Percentiles rank a stretch among this genome's conserved stretches.
phyloP scores from a whole-genome alignment of 257 asterid species.

The Capsicum rhomboideum region DNA sequence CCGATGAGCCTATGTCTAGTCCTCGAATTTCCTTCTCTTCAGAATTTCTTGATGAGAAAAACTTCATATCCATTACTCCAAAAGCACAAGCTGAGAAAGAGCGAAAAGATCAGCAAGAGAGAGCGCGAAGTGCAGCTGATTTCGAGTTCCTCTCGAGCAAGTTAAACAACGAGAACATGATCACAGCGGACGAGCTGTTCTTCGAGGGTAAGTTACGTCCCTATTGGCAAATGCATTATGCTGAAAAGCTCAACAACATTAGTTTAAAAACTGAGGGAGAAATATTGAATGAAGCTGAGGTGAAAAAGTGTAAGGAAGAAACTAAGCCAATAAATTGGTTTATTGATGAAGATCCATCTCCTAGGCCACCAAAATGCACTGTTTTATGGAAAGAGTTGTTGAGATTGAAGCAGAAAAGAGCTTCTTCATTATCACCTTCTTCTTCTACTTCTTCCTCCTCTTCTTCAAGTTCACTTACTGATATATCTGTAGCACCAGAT shows the following conservation, averaged over 20 bases:
- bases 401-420: conserved; percentile 52
- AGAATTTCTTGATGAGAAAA: conserved; percentile 64
- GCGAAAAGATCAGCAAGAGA: conserved; percentile 5
- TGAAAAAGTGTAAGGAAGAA: conserved; percentile 26
- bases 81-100: conserved; percentile 20
- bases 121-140: conserved; percentile 23
- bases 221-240: conserved; percentile 45
- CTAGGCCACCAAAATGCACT: conserved; percentile 89
- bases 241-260: conserved; percentile 46
- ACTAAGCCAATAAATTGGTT: conserved; percentile 45
- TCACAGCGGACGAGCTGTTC: conserved; percentile 70
- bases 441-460: conserved; percentile 40
- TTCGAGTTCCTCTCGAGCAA: conserved; percentile 68
- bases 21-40: conserved; percentile 78
- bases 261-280: conserved; percentile 20
- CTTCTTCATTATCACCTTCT: conserved; percentile 41
- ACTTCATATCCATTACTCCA: conserved; percentile 73
- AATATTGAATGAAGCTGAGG: background rate
- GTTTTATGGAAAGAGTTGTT: conserved; percentile 77
- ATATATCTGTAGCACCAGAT: background rate
- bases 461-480: conserved; percentile 27
- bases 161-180: conserved; percentile 25
- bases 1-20: conserved; percentile 25
- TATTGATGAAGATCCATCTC: conserved; percentile 87
- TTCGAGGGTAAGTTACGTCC: conserved; percentile 71